Evolutionary conservation across 2,329 filamentous ascomycete species (phyloP).

Genomic region (Claviceps sorghi): DNA sequence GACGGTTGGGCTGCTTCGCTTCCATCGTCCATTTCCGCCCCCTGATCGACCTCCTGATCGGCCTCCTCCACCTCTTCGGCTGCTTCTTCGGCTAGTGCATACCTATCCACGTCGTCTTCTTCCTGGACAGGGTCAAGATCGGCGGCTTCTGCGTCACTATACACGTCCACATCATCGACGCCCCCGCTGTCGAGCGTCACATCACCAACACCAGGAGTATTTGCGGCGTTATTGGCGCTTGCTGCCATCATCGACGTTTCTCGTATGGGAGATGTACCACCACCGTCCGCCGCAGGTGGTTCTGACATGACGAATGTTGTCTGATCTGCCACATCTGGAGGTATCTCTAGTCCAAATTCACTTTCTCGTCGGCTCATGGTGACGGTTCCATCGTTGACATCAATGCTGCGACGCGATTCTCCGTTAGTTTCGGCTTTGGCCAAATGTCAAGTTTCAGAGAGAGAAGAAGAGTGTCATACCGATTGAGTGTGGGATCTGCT

Average conservation of each 20-base stretch:
- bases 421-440: background rate
- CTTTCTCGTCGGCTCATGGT: slow-evolving; percentile 29
- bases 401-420: slow-evolving; percentile 15
- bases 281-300: slow-evolving; percentile 14
- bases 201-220: slow-evolving; percentile 2
- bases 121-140: background rate
- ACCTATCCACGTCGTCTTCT: background rate
- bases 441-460: no score
- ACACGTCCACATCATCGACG: background rate
- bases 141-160: slow-evolving; percentile 1
- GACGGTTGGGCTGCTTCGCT: background rate
- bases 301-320: slow-evolving; percentile 36
- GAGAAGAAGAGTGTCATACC: slow-evolving; percentile 17
- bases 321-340: slow-evolving; percentile 31
- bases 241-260: background rate
- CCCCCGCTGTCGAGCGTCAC: slow-evolving; percentile 4
- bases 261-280: slow-evolving; percentile 11
- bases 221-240: background rate
- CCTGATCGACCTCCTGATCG: background rate
- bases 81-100: background rate
- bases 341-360: slow-evolving; percentile 36
- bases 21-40: background rate
- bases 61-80: background rate
- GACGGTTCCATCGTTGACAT: slow-evolving; percentile 26
- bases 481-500: slow-evolving; percentile 28